Evolutionary conservation across 202 grass and related monocot genomes (phyloP).

Genomic region (Panicum virgatum): DNA sequence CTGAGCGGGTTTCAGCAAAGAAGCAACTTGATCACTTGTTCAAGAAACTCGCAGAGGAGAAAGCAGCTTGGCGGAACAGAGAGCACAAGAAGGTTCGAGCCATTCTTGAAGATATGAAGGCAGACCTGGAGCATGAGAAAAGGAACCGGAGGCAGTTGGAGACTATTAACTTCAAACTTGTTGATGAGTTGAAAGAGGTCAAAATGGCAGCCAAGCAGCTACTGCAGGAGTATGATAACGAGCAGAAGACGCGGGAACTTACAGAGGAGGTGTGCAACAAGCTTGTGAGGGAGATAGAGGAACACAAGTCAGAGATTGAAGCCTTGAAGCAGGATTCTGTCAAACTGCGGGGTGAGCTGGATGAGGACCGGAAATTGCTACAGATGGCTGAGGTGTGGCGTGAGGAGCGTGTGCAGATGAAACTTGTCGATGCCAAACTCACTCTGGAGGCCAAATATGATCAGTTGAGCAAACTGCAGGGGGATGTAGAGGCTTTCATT

Average conservation of each 20-base stretch:
- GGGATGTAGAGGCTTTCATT: slow-evolving; percentile 57
- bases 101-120: slow-evolving; percentile 86
- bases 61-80: slow-evolving; percentile 81
- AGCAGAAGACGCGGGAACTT: slow-evolving; percentile 71
- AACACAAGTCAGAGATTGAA: slow-evolving; percentile 81
- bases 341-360: slow-evolving; percentile 67
- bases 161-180: slow-evolving; percentile 80
- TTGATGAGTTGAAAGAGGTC: slow-evolving; percentile 79
- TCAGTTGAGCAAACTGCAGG: slow-evolving; percentile 66
- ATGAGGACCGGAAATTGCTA: slow-evolving; percentile 85
- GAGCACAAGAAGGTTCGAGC: slow-evolving; percentile 82
- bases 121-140: slow-evolving; percentile 80
- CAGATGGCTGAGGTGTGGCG: slow-evolving; percentile 99
- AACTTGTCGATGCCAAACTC: slow-evolving; percentile 91
- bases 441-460: slow-evolving; percentile 83
- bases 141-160: slow-evolving; percentile 66
- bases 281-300: slow-evolving; percentile 79
- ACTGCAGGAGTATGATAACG: slow-evolving; percentile 83
- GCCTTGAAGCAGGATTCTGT: slow-evolving; percentile 58
- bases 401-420: slow-evolving; percentile 96
- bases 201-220: slow-evolving; percentile 69
- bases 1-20: slow-evolving; percentile 70
- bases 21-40: slow-evolving; percentile 84
- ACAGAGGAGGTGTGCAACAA: slow-evolving; percentile 91
- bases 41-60: slow-evolving; percentile 80